Base-by-base conservation (phyloP, 129 eudicot species). In the Erigeron canadensis region DNA sequence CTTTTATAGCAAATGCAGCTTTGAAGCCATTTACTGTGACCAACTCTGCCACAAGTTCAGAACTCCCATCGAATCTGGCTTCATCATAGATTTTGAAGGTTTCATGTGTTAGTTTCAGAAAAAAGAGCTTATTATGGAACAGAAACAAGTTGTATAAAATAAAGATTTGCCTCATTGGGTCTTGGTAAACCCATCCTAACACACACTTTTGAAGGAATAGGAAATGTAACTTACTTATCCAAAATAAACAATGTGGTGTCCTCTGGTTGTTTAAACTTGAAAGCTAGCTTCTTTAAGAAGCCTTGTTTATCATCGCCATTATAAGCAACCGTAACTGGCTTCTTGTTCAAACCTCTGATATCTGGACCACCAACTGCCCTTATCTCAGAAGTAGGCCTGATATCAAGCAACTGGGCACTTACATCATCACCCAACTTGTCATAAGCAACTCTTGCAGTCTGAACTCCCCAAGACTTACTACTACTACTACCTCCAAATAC, bases 161-260 rank as follows among this genome's bases (percentile, higher is more conserved):
- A 1, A 23, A 23, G 34, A 23, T 23, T 23, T 23, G 34, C 34
- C 34, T 23, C n/a, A n/a, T n/a, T n/a, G n/a, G n/a, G n/a, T n/a
- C n/a, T n/a, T n/a, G n/a, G n/a, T n/a, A n/a, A n/a, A n/a, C n/a
- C n/a, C n/a, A n/a, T n/a, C n/a, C n/a, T n/a, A n/a, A n/a, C n/a
- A n/a, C n/a, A n/a, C n/a, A n/a, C n/a, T n/a, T n/a, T n/a, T n/a
- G n/a, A n/a, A n/a, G n/a, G n/a, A n/a, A n/a, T n/a, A n/a, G n/a
- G n/a, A n/a, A n/a, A n/a, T n/a, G n/a, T n/a, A n/a, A 57, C 91
- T 87, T 87, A 94, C 99, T 90, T 94, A 91, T 94, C 99, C 70
- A 94, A 69, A 70, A 94, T 80, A 73, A 84, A 82, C 96, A 94
- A 84, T 65, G 96, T 94, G 67, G 96, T 94, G 53, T 77, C 87